Base-by-base conservation (phyloP, 2,329 filamentous ascomycete genomes). In the Apiospora pterosperma region DNA sequence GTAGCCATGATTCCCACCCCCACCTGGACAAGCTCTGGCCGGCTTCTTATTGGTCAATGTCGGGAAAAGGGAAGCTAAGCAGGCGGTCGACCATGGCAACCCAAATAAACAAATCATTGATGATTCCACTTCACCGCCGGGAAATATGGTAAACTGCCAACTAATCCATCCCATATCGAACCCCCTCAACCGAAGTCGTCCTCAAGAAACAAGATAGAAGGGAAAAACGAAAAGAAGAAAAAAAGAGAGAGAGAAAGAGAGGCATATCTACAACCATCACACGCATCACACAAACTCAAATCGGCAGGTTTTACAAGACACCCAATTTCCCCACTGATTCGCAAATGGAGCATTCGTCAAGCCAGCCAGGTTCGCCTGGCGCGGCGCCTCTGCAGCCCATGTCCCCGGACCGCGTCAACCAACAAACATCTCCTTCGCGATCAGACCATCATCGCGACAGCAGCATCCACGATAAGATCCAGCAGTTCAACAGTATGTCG, bases 391-490 rank as follows among this genome's bases (percentile, higher is more conserved):
- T 76, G 6, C 72, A 74, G 62, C 70, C 73, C 10, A 63, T 72
- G 59, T 70, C 74, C 2, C 69, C 71, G 11, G 74, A 75, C 38
- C 73, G 73, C 61, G 69, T 70, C 44, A 76, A 76, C 59, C 73
- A 75, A 12, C 74, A 75, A 42, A 68, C 66, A 41, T 64, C 70
- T n/a, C 64, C 74, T 14, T 59, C 69, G 5, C 66, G 66, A 5
- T 63, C 52, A 12, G 66, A 66, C 25, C 42, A 69, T 0, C 62
- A 62, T 41, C 74, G 74, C 64, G 74, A 76, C 59, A 75, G 73
- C 68, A 72, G 73, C 23, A 73, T 76, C 14, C 73, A 75, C 60
- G 74, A 76, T 59, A 75, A 76, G 69, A 76, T 76, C 65, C 72
- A 72, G 31, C 74, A 74, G 61, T 76, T 76, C 64, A 76, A 76